Evolutionary conservation across 495 filamentous ascomycete genomes (phyloP).

Genomic region (Alectoria sarmentosa): DNA sequence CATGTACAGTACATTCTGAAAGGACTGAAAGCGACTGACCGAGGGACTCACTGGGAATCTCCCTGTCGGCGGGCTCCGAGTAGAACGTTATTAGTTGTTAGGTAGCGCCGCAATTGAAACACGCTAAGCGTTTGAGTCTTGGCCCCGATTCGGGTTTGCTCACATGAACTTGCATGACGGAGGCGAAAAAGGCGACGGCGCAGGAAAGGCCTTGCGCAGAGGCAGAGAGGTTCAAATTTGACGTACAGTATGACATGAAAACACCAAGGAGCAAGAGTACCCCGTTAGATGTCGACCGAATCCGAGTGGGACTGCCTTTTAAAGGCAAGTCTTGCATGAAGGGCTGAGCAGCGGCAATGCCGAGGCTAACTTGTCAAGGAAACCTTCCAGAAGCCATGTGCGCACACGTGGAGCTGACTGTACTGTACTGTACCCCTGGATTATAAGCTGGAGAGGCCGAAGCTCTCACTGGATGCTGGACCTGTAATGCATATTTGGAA

Average conservation of each 20-base stretch:
- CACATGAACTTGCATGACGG: background rate
- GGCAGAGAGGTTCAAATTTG: background rate
- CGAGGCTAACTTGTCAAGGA: background rate
- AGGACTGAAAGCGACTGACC: background rate
- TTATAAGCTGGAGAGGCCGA: background rate
- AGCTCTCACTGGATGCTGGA: background rate
- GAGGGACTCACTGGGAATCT: background rate
- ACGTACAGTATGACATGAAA: background rate
- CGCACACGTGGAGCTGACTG: constrained; percentile 1
- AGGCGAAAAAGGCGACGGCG: background rate
- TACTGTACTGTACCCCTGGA: background rate
- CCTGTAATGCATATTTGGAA: background rate
- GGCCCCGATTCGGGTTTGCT: background rate
- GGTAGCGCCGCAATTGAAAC: background rate
- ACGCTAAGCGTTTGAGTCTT: background rate
- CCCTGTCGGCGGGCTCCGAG: background rate
- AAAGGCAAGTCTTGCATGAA: background rate
- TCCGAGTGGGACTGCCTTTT: background rate
- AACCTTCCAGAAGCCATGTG: background rate
- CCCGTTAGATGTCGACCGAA: background rate
- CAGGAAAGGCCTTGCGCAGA: background rate
- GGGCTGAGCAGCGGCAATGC: background rate
- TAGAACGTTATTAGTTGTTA: background rate
- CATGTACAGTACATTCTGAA: background rate
- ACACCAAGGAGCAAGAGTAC: background rate